Base-by-base conservation (phyloP, 192 early-diverging fungal species). In the Funneliformis mosseae region DNA sequence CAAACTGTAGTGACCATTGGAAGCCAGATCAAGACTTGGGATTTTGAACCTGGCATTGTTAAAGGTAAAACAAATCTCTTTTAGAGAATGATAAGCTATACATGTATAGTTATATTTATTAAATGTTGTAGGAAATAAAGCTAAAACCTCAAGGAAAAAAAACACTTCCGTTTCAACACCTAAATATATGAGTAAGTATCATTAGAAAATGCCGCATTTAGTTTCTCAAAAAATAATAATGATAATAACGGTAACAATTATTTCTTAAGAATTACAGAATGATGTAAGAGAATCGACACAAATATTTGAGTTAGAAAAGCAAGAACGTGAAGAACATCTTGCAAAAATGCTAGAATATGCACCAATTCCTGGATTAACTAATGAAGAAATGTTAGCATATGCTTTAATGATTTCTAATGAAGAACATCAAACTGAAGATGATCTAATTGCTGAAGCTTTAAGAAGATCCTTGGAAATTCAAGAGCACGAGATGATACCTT, bases 401-500 rank as follows among this genome's bases (percentile, higher is more conserved):
- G 70, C 70, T 25, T 39, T 72, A n/a, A 45, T 72, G 27, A 16
- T 72, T 14, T 72, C 70, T 72, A 72, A 41, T 45, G 70, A 72
- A 18, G 70, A 72, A 55, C 0, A 55, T 55, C 50, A 55, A 6
- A 55, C 50, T 0, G 50, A 55, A 55, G 50, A 55, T 18, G 67
- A 69, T 39, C 67, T 33, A 41, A 69, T 69, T 18, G 27, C 67
- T 4, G 67, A 69, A 41, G 67, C 67, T 18, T 28, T 69, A 39
- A 27, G 16, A 41, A 28, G 67, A 18, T 69, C 67, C 4, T 27
- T 69, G 18, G 27, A 28, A 69, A 28, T 69, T 69, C 28, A 69
- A 10, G 39, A 68, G 21, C 46, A 14, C 12, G 46, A 50, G 18
- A 21, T n/a, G n/a, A n/a, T n/a, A n/a, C n/a, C n/a, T n/a, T n/a